These are phyloP conservation scores for Tillandsia fasciculata DNA, from an alignment of 176 grass and related monocot genomes.

Conservation along the genomic window DNA sequence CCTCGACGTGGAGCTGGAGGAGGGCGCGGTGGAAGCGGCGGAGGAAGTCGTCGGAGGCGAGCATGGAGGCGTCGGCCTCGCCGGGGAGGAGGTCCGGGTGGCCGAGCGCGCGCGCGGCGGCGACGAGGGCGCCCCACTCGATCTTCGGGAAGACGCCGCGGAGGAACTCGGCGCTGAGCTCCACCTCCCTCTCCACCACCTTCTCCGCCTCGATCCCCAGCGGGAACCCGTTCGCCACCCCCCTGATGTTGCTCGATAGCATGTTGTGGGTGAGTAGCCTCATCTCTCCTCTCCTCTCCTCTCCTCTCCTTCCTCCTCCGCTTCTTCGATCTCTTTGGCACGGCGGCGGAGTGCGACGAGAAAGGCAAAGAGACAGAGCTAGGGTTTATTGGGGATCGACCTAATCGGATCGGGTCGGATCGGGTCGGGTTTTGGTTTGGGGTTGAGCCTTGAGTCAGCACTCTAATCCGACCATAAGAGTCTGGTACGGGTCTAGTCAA, in stretches of 20 bases:
- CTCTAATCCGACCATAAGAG: too few relatives aligned
- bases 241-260: slow-evolving; percentile 67
- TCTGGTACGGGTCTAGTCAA: too few relatives aligned
- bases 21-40: slow-evolving; percentile 42
- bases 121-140: slow-evolving; percentile 72
- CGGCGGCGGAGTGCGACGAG: too few relatives aligned
- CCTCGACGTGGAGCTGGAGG: slow-evolving; percentile 71
- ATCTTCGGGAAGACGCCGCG: slow-evolving; percentile 77
- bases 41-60: slow-evolving; percentile 24
- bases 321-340: too few relatives aligned
- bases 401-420: too few relatives aligned
- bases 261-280: slow-evolving; percentile 89
- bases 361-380: too few relatives aligned
- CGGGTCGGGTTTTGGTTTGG: too few relatives aligned
- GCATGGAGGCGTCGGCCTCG: slow-evolving; percentile 18
- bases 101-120: slow-evolving; percentile 37
- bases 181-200: slow-evolving; percentile 74
- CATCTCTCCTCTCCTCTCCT: slow-evolving; percentile 31
- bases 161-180: slow-evolving; percentile 92
- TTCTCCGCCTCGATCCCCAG: slow-evolving; percentile 55
- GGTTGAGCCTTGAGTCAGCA: too few relatives aligned
- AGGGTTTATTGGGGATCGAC: too few relatives aligned
- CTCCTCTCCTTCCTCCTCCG: too few relatives aligned
- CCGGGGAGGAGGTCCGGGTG: slow-evolving; percentile 31
- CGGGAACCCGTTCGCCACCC: slow-evolving; percentile 65